phyloP scores from a whole-genome alignment of 106 monocot species.

The Dioscorea alata region DNA sequence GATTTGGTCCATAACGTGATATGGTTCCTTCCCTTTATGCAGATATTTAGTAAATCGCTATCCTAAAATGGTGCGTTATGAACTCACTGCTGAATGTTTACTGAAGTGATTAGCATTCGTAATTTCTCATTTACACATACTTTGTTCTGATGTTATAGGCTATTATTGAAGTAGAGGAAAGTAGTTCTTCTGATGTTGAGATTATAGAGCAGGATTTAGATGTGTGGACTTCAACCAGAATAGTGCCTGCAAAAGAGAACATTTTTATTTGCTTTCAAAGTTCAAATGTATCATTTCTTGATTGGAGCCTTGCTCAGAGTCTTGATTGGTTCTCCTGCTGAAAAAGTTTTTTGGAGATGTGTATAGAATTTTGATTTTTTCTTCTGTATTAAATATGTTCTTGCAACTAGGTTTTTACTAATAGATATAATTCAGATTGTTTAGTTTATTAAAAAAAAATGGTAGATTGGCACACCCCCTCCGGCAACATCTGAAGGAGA shows the following conservation, averaged over 20 bases:
- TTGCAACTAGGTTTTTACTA: not conserved
- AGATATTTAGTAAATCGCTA: no score
- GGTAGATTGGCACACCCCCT: no score
- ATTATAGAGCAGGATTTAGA: not conserved
- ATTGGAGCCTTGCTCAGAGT: not conserved
- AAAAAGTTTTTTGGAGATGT: no score
- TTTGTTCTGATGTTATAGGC: not conserved
- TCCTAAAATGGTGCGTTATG: no score
- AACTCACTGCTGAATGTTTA: no score
- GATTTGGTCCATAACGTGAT: no score
- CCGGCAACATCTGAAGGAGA: no score
- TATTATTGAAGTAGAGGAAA: not conserved
- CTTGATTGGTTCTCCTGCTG: not conserved
- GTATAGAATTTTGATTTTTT: no score
- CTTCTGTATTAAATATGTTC: not conserved
- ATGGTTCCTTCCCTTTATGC: no score
- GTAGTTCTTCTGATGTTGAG: not conserved
- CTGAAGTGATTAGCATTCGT: no score
- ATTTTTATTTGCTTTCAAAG: not conserved
- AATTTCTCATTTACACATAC: no score
- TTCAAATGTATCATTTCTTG: not conserved
- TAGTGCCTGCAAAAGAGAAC: not conserved
- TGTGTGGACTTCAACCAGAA: not conserved
- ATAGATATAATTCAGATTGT: not conserved
- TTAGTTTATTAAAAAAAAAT: no score